These are phyloP conservation scores for Candida lessepsii DNA, from an alignment of 805 yeast genomes.

Conservation along the genomic window DNA sequence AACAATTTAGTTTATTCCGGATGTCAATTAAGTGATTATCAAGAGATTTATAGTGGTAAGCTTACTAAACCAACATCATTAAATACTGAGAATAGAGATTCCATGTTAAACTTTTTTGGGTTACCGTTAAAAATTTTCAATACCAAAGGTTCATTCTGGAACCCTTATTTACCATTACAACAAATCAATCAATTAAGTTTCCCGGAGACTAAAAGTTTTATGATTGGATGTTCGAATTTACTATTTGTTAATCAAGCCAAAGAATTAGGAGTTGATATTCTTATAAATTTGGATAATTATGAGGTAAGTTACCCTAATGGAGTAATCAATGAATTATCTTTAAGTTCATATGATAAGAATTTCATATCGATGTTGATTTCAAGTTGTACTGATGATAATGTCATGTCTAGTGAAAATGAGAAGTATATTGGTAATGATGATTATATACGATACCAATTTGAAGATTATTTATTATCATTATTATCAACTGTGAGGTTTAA, in stretches of 20 bases:
- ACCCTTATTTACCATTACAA: conserved; percentile 92
- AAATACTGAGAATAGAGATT: conserved; percentile 72
- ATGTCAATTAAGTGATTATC: conserved; percentile 63
- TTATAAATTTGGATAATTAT: conserved; percentile 68
- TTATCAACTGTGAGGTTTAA: conserved; percentile 70
- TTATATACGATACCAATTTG: conserved; percentile 81
- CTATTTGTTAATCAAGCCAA: conserved; percentile 65
- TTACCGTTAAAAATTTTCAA: conserved; percentile 85
- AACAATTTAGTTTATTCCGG: conserved; percentile 75
- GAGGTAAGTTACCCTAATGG: conserved; percentile 44
- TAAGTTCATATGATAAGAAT: conserved; percentile 56
- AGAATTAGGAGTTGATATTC: conserved; percentile 59
- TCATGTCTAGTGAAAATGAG: conserved; percentile 40
- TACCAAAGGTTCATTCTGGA: conserved; percentile 77
- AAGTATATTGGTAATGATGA: conserved; percentile 61
- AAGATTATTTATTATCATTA: conserved; percentile 81
- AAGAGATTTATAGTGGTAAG: conserved; percentile 45
- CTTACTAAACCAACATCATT: conserved; percentile 63
- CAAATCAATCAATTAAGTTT: conserved; percentile 73
- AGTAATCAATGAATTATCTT: conserved; percentile 23
- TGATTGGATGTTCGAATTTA: conserved; percentile 87
- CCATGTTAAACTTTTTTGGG: conserved; percentile 78
- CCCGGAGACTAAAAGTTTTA: conserved; percentile 57
- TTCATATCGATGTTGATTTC: conserved; percentile 63
- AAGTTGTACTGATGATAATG: conserved; percentile 45